phyloP scores from a whole-genome alignment of 2,329 filamentous ascomycete genomes.

The Chalaropsis thielavioides region DNA sequence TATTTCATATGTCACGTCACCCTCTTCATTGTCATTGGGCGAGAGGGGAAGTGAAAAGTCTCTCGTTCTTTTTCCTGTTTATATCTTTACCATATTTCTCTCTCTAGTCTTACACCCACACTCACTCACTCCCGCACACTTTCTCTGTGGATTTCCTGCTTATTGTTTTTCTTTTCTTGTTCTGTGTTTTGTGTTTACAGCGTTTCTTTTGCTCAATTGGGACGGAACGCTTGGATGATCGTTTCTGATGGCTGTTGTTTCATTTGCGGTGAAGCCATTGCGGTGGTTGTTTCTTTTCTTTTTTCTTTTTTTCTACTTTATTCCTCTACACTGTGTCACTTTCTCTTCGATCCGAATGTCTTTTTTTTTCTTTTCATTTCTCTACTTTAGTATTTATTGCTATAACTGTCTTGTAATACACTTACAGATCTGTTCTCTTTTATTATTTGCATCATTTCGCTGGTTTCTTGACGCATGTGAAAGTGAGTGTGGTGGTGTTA shows the following conservation, averaged over 20 bases:
- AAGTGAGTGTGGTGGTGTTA: not conserved
- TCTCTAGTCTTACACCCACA: not conserved
- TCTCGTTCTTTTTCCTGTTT: not conserved
- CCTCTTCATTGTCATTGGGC: not conserved
- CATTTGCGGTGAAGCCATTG: not conserved
- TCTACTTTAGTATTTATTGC: not conserved
- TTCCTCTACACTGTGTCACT: not conserved
- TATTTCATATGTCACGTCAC: conserved; percentile 1
- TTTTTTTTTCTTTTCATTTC: not conserved
- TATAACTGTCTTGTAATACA: not conserved
- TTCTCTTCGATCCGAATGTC: not conserved
- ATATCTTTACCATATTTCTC: not conserved
- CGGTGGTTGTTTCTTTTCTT: not conserved
- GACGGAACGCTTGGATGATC: conserved; percentile 5
- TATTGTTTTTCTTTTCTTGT: not conserved
- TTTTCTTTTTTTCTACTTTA: not conserved
- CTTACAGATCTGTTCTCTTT: not conserved
- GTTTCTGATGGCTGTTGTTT: conserved; percentile 6
- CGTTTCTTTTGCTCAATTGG: conserved; percentile 3
- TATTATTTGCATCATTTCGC: not conserved
- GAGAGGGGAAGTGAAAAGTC: not conserved
- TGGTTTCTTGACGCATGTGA: not conserved
- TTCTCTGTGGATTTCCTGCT: not conserved
- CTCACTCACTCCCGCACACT: not conserved
- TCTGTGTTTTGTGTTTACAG: not conserved